These are phyloP conservation scores for Clonostachys sp. DNA, from an alignment of 2,329 filamentous ascomycete genomes.

Conservation along the genomic window DNA sequence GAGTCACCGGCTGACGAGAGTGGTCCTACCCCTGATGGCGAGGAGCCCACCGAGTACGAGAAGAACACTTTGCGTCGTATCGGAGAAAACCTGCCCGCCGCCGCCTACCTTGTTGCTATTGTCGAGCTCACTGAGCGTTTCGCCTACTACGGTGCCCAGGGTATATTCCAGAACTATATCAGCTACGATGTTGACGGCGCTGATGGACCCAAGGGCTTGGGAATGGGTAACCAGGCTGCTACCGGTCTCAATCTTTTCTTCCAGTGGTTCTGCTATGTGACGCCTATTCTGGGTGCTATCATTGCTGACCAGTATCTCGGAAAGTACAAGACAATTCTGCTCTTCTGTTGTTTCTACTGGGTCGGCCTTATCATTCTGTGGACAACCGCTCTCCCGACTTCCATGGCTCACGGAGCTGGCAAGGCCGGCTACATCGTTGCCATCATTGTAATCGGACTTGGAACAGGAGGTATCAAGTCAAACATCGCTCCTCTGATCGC, in stretches of 20 bases:
- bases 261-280: constrained; percentile 43
- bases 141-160: constrained; percentile 20
- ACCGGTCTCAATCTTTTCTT: constrained; percentile 52
- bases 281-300: constrained; percentile 42
- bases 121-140: constrained; percentile 19
- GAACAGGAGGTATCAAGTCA: constrained; percentile 66
- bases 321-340: constrained; percentile 57
- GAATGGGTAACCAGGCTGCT: constrained; percentile 48
- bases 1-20: constrained; percentile 6
- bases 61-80: constrained; percentile 43
- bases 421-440: constrained; percentile 47
- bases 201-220: constrained; percentile 43
- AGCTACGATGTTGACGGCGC: constrained; percentile 22
- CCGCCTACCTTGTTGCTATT: constrained; percentile 43
- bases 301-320: constrained; percentile 54
- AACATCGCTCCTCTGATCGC: constrained; percentile 57
- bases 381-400: constrained; percentile 37
- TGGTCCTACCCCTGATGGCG: constrained; percentile 32
- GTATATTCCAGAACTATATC: constrained; percentile 23
- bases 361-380: constrained; percentile 50
- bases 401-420: constrained; percentile 29
- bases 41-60: constrained; percentile 48
- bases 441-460: constrained; percentile 60
- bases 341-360: constrained; percentile 54
- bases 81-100: constrained; percentile 48